Evolutionary conservation across 83 land plant genomes (phyloP), one percentile per base, ranked within the genome.

Genomic region (Isoetes engelmannii): DNA sequence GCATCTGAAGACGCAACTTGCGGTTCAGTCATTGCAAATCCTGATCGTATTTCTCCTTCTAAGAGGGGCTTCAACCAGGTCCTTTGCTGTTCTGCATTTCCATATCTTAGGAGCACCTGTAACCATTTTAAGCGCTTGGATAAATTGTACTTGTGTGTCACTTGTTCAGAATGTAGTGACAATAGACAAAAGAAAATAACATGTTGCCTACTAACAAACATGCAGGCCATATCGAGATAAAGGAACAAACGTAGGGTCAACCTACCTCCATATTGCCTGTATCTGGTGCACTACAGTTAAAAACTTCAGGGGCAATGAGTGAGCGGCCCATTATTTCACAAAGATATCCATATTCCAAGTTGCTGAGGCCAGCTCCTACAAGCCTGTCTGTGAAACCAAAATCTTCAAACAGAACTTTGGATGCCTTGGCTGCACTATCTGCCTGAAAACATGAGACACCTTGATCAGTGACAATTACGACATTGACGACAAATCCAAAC

Each of bases 21-120:
- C 28, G 99, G 99, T 77, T 94, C 99, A 28, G 97, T 94, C 99
- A 94, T 94, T 48, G 99, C 97, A 88, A 94, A 94, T 20, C 87
- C 99, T 46, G 99, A 94, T 5, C 99, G 83, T 20, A 90, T 94
- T 43, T 82, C 84, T 48, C 99, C 99, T 71, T 94, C 88, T 44
- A 94, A 82, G 67, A 94, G 72, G 61, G 99, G 97, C 75, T 91
- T 71, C 46, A 94, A 83, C 99, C 99, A 94, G 43, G 71, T 70
- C 57, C 61, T 75, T 63, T 81, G 87, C 47, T 94, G 99, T 69
- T 90, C 89, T 57, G 82, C 74, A 53, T 63, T 94, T 10, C 99
- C 99, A 76, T 94, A 94, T 9, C 99, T 75, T 80, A 90, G 68
- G 69, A 94, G 76, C 28, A 94, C 99, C 99, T 94, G 73, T 5